Evolutionary conservation across 2,329 filamentous ascomycete genomes (phyloP), one percentile per base, ranked within the genome.

Genomic region (Sodiomyces alkalinus): DNA sequence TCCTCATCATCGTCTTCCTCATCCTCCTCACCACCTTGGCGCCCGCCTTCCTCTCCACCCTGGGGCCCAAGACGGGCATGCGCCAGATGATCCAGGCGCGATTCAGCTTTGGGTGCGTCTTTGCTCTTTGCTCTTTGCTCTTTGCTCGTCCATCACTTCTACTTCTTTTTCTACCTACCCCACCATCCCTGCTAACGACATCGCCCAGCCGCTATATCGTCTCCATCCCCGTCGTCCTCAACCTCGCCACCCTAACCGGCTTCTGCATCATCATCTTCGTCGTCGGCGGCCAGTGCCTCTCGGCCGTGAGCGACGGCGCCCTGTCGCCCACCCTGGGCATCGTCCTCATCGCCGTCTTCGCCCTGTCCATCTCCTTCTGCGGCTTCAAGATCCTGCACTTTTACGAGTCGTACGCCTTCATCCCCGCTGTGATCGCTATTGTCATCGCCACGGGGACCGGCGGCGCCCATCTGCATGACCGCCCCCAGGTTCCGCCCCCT

Each of bases 51-150:
- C 51, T 76, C 16, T 61, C 61, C 22, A 71, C 64, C 0, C 48
- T 73, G 28, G 70, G 71, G 0, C 67, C 71, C 4, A 65, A 64
- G 46, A 74, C 69, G 7, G 73, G 71, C 22, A 64, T 77, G 60
- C 59, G 72, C 11, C 71, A 76, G 46, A 72, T 77, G 60, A 62
- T 77, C 6, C 68, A 73, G 38, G 71, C 73, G 4, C 57, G 73
- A 14, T 77, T 66, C 45, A 66, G 63, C 22, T 78, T 74, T 42
- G 70, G 68, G 55, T 66, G 48, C 29, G 49, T 32, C 13, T 13
- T n/a, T n/a, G n/a, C n/a, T n/a, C n/a, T n/a, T n/a, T n/a, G n/a
- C n/a, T n/a, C n/a, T n/a, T n/a, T n/a, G n/a, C n/a, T n/a, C n/a
- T n/a, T n/a, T n/a, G n/a, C n/a, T n/a, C n/a, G n/a, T n/a, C n/a